These are phyloP conservation scores for Hericium rajendrae DNA, from an alignment of 768 basidiomycete genomes.

Conservation along the genomic window DNA sequence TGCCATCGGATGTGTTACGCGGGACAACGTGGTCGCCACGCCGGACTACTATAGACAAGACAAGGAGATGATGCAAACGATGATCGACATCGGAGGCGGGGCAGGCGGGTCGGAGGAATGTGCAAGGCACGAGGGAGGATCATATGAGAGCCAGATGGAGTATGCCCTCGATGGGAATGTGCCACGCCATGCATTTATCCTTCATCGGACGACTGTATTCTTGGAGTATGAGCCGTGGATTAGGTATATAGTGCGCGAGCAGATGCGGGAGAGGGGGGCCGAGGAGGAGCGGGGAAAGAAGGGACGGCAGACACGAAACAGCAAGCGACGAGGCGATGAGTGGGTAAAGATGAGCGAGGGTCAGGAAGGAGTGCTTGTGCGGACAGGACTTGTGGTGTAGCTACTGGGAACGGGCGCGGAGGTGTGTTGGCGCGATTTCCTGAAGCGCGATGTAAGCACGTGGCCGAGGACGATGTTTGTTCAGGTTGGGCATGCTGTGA, in stretches of 20 bases:
- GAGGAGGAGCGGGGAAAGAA: conserved; percentile 4
- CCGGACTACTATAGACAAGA: conserved; percentile 12
- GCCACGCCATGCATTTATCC: conserved; percentile 20
- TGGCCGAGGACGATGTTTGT: neutral
- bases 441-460: neutral
- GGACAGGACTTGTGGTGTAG: conserved; percentile 12
- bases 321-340: conserved; percentile 33
- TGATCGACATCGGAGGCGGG: neutral
- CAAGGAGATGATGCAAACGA: neutral
- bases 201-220: conserved; percentile 36
- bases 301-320: conserved; percentile 48
- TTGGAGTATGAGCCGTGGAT: conserved; percentile 68
- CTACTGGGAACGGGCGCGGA: conserved; percentile 6
- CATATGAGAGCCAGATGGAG: conserved; percentile 12
- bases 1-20: conserved; percentile 1
- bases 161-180: conserved; percentile 41
- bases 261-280: conserved; percentile 42
- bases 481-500: neutral
- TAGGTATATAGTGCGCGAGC: conserved; percentile 50
- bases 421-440: neutral
- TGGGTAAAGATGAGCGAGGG: conserved; percentile 30
- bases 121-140: neutral
- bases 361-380: conserved; percentile 25
- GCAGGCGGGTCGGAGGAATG: neutral
- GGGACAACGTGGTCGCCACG: conserved; percentile 3